Percentiles rank a stretch among this genome's conserved stretches.
Conservation (phyloP, 2,329 filamentous ascomycete species). For the Botrytis pseudocinerea region DNA sequence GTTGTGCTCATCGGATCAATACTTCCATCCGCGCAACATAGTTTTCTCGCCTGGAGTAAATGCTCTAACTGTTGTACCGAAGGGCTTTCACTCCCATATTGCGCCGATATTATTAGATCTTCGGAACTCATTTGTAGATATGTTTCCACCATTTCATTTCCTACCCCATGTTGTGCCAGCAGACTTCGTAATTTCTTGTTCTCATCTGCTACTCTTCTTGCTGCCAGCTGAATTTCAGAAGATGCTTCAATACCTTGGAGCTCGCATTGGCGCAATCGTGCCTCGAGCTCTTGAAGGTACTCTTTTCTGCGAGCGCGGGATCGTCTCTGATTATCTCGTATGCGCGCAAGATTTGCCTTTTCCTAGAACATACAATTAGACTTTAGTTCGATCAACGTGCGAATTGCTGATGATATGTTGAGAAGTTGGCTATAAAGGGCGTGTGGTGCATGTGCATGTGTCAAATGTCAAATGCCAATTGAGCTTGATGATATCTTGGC, state of each 20-base stretch:
- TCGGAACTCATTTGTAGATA: slow-evolving; percentile 31
- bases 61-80: slow-evolving; percentile 37
- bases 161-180: slow-evolving; percentile 57
- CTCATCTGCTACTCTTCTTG: slow-evolving; percentile 67
- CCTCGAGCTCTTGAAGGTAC: slow-evolving; percentile 69
- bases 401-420: background rate
- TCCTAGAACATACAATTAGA: slow-evolving; percentile 29
- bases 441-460: background rate
- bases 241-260: slow-evolving; percentile 66
- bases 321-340: slow-evolving; percentile 75
- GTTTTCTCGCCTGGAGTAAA: slow-evolving; percentile 34
- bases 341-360: slow-evolving; percentile 52
- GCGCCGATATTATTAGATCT: slow-evolving; percentile 23
- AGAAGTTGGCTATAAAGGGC: background rate
- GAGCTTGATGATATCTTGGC: slow-evolving; percentile 8
- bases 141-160: slow-evolving; percentile 52
- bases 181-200: slow-evolving; percentile 64
- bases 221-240: slow-evolving; percentile 70
- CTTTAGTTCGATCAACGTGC: background rate
- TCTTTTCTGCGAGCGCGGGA: slow-evolving; percentile 74
- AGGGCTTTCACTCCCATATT: slow-evolving; percentile 26
- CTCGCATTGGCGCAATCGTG: slow-evolving; percentile 63
- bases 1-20: background rate
- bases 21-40: slow-evolving; percentile 30
- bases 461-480: background rate